A percentile compares a stretch with the other conserved stretches of the same genome.
These are phyloP conservation scores for Phlebopus sp. DNA, from an alignment of 1,284 basidiomycete species.

Conservation along the genomic window DNA sequence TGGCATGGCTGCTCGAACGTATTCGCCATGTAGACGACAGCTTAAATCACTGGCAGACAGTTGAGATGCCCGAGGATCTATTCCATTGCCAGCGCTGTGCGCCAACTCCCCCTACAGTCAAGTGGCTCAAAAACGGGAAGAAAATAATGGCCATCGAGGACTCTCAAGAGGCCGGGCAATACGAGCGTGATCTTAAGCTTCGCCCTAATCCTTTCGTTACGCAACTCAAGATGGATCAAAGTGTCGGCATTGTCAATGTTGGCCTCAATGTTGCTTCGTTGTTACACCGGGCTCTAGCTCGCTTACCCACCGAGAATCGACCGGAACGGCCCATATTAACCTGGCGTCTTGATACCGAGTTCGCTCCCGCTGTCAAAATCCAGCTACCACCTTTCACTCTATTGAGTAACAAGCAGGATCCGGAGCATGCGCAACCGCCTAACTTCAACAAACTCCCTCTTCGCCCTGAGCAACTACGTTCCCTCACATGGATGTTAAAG, in stretches of 20 bases:
- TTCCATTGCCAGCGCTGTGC: conserved; percentile 73
- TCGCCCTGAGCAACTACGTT: conserved; percentile 85
- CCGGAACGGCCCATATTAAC: conserved; percentile 56
- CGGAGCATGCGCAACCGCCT: conserved; percentile 73
- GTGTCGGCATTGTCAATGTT: conserved; percentile 73
- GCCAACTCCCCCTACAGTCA: conserved; percentile 70
- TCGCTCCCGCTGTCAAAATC: conserved; percentile 62
- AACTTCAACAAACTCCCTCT: conserved; percentile 68
- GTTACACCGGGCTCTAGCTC: conserved; percentile 82
- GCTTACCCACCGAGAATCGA: conserved; percentile 64
- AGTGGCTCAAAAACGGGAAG: conserved; percentile 67
- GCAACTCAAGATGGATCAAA: conserved; percentile 74
- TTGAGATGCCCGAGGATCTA: conserved; percentile 41
- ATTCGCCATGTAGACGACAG: conserved; percentile 70
- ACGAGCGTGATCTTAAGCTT: conserved; percentile 84
- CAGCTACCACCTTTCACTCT: conserved; percentile 65
- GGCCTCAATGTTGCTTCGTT: conserved; percentile 88
- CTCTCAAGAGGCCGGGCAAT: conserved; percentile 78
- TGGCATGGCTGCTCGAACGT: conserved; percentile 87
- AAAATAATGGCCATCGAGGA: conserved; percentile 77
- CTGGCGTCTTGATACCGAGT: conserved; percentile 82
- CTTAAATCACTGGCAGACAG: conserved; percentile 59
- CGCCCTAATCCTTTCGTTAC: conserved; percentile 87
- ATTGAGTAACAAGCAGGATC: conserved; percentile 76
- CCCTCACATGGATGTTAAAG: conserved; percentile 88